A percentile compares a stretch with the other conserved stretches of the same genome.
These are phyloP conservation scores for Aspergillus persii DNA, from an alignment of 2,329 filamentous ascomycete genomes.

Conservation along the genomic window DNA sequence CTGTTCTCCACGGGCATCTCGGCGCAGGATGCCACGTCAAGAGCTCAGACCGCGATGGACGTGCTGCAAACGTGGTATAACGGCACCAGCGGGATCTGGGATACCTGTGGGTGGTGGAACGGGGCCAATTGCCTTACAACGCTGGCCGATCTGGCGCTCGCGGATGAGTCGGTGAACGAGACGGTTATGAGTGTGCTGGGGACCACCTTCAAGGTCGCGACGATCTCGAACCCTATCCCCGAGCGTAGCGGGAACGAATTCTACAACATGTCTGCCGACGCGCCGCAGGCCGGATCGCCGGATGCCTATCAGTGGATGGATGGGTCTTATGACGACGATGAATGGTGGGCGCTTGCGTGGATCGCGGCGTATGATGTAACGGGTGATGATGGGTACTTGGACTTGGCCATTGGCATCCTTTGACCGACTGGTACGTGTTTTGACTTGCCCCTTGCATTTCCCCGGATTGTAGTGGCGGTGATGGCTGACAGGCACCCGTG, in stretches of 20 bases:
- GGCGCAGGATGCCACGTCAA: not conserved
- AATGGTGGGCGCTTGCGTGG: slow-evolving; percentile 56
- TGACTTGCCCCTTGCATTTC: not conserved
- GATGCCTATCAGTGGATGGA: slow-evolving; percentile 26
- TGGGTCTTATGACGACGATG: slow-evolving; percentile 52
- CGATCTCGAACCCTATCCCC: slow-evolving; percentile 10
- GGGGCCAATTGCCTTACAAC: slow-evolving; percentile 65
- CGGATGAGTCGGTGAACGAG: slow-evolving; percentile 33
- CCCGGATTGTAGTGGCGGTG: not conserved
- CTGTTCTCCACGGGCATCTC: not conserved
- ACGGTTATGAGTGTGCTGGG: slow-evolving; percentile 42
- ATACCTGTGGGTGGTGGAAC: slow-evolving; percentile 71
- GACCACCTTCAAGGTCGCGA: slow-evolving; percentile 39
- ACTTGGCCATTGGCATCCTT: slow-evolving; percentile 52
- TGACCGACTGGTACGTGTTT: slow-evolving; percentile 37
- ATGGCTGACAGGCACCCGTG: slow-evolving; percentile 1
- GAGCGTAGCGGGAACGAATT: slow-evolving; percentile 11
- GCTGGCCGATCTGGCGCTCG: slow-evolving; percentile 53
- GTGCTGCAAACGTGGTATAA: slow-evolving; percentile 64
- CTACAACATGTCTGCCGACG: not conserved
- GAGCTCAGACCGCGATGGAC: slow-evolving; percentile 30
- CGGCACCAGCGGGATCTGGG: slow-evolving; percentile 59
- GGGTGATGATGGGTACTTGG: slow-evolving; percentile 43
- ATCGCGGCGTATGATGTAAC: slow-evolving; percentile 56
- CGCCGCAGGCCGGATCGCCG: not conserved